These are phyloP conservation scores for Nothopassalora personata DNA, from an alignment of 2,329 filamentous ascomycete species.

Conservation along the genomic window DNA sequence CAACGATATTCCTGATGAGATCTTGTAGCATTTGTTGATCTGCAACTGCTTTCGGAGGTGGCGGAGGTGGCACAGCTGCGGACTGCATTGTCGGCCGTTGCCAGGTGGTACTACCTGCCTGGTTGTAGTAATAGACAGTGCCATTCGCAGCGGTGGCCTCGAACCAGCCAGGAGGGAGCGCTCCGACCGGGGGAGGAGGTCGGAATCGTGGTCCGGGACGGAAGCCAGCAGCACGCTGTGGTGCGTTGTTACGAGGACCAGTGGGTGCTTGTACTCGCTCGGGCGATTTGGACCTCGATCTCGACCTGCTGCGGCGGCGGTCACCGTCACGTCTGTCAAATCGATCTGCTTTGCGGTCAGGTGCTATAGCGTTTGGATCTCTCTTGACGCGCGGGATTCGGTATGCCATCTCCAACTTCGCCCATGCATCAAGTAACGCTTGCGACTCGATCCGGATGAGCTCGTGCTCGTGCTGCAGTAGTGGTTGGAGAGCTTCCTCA, in stretches of 20 bases:
- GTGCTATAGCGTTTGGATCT: slow-evolving; percentile 56
- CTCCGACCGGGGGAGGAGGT: slow-evolving; percentile 45
- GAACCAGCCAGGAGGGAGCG: slow-evolving; percentile 82
- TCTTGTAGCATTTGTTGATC: slow-evolving; percentile 74
- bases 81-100: slow-evolving; percentile 66
- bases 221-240: slow-evolving; percentile 56
- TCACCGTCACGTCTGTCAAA: slow-evolving; percentile 53
- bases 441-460: slow-evolving; percentile 67
- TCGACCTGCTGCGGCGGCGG: slow-evolving; percentile 45
- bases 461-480: slow-evolving; percentile 60
- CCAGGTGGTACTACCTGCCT: slow-evolving; percentile 75
- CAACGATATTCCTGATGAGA: slow-evolving; percentile 61
- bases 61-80: slow-evolving; percentile 50
- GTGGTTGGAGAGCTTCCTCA: slow-evolving; percentile 67
- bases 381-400: slow-evolving; percentile 87
- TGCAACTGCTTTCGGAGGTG: slow-evolving; percentile 60
- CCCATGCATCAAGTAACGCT: slow-evolving; percentile 75
- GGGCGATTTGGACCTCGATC: slow-evolving; percentile 46
- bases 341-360: slow-evolving; percentile 57
- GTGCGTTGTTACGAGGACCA: slow-evolving; percentile 48
- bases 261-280: slow-evolving; percentile 45
- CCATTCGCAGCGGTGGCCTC: slow-evolving; percentile 65
- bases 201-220: slow-evolving; percentile 39
- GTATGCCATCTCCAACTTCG: slow-evolving; percentile 82
- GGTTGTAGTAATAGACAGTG: slow-evolving; percentile 79